phyloP scores from a whole-genome alignment of 2,329 filamentous ascomycete genomes.

The Aspergillus terreus region DNA sequence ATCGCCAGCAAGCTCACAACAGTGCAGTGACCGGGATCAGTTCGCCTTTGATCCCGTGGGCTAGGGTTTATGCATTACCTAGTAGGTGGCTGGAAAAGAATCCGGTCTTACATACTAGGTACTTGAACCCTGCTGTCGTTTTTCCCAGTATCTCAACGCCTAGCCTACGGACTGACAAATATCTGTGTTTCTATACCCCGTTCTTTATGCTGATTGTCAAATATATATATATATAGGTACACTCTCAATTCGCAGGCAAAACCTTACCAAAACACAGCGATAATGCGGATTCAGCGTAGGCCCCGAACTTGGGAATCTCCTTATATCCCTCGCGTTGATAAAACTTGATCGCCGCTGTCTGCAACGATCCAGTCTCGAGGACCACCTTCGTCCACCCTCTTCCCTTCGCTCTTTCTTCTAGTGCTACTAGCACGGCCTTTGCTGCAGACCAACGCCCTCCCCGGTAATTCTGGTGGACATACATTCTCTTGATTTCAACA shows the following conservation, averaged over 20 bases:
- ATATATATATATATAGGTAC: not conserved
- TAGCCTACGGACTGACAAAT: too few species aligned
- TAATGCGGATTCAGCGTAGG: not conserved
- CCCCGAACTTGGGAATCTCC: slow-evolving; percentile 1
- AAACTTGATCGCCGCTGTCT: slow-evolving; percentile 1
- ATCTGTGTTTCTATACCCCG: not conserved
- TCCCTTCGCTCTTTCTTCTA: not conserved
- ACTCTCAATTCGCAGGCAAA: not conserved
- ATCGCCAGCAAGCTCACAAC: too few species aligned
- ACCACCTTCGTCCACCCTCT: not conserved
- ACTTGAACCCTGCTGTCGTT: too few species aligned
- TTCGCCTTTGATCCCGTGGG: too few species aligned
- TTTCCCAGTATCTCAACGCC: too few species aligned
- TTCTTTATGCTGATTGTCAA: not conserved
- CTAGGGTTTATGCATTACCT: too few species aligned
- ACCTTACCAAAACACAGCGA: slow-evolving; percentile 2
- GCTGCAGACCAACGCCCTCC: not conserved
- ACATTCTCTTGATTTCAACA: slow-evolving; percentile 4
- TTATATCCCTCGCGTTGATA: slow-evolving; percentile 4
- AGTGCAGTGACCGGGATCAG: too few species aligned
- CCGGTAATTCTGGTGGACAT: not conserved
- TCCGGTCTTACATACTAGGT: too few species aligned
- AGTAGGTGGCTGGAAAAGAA: too few species aligned
- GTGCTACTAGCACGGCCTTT: not conserved
- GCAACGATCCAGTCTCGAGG: slow-evolving; percentile 1